Base-by-base conservation (phyloP, 139 green algal species). In the Deuterostichococcus epilithicus region DNA sequence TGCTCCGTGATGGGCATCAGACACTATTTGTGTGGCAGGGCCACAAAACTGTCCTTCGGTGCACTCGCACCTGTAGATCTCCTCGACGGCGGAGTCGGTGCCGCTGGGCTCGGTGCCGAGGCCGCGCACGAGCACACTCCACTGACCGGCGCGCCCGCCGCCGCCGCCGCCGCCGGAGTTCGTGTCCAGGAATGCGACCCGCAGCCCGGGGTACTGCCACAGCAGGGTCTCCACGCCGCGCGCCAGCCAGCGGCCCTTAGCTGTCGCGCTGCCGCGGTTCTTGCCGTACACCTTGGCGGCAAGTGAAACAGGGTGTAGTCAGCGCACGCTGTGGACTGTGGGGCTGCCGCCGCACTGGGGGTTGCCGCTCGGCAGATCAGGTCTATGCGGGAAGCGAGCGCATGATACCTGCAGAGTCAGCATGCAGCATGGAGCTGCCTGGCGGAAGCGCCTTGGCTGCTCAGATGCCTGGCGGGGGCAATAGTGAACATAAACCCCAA, bases 161-260 rank as follows among this genome's bases (percentile, higher is more conserved):
- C 63, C n/a, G 6, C 63, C 52, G 20, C 18, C 52, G 5, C 20
- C 52, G 20, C 52, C 52, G 5, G 52, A 63, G 52, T 63, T 63
- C 18, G 52, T 63, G 74, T 92, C 89, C 37, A 92, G 83, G 82
- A 86, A 92, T 0, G 88, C 86, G 15, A 92, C 80, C 8, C 85
- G 81, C 70, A 93, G 85, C 0, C 76, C 81, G 26, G 85, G 81
- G 82, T 90, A 87, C 63, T 85, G 81, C 68, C 87, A 78, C 65
- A 87, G 67, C 65, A 90, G 81, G 38, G 81, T 75, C 35, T 94
- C 84, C 2, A 90, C 72, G 73, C 82, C 80, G 36, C 84, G 77
- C n/a, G 85, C 82, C 39, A 90, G 73, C 85, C 88, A 90, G 25
- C 85, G 72, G 38, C 68, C 72, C 39, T 82, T 76, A 52, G 82